Conservation (phyloP, 106 monocot genomes). For the Dioscorea dumetorum region DNA sequence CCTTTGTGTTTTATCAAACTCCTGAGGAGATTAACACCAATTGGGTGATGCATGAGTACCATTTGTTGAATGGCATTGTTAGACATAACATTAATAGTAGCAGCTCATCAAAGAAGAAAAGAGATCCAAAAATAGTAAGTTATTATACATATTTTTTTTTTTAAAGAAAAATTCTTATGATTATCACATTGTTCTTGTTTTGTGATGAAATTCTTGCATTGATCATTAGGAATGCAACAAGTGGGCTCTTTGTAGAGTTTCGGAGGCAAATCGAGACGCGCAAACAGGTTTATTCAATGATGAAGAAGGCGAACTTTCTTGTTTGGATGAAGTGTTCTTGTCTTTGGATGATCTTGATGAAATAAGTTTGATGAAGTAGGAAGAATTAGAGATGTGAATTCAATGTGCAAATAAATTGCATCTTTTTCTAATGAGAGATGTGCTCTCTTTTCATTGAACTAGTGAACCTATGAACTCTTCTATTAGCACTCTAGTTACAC, state of each 20-base stretch:
- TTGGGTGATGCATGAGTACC: slow-evolving; percentile 92
- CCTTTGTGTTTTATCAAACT: slow-evolving; percentile 37
- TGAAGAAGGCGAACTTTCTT: slow-evolving; percentile 63
- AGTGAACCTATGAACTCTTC: too few relatives aligned
- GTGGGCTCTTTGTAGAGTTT: slow-evolving; percentile 75
- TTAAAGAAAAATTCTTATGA: too few relatives aligned
- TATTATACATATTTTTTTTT: too few relatives aligned
- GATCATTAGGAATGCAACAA: slow-evolving; percentile 40
- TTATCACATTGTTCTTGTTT: too few relatives aligned
- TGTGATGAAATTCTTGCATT: neutral
- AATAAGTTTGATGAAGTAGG: slow-evolving; percentile 62
- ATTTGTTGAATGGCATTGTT: slow-evolving; percentile 24
- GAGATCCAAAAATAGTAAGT: slow-evolving; percentile 28
- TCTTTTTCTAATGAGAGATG: too few relatives aligned
- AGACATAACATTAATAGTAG: slow-evolving; percentile 1
- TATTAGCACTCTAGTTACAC: too few relatives aligned
- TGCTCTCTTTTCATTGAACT: too few relatives aligned
- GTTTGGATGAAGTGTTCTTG: slow-evolving; percentile 86
- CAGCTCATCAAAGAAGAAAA: slow-evolving; percentile 30
- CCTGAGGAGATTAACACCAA: slow-evolving; percentile 48
- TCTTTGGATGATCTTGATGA: slow-evolving; percentile 88
- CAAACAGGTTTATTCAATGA: slow-evolving; percentile 32
- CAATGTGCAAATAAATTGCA: too few relatives aligned
- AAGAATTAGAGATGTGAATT: too few relatives aligned
- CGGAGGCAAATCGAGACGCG: slow-evolving; percentile 34